A percentile compares a stretch with the other conserved stretches of the same genome.
Evolutionary conservation across 768 basidiomycete species (phyloP).

Genomic region (Hortiboletus flavorubellus): DNA sequence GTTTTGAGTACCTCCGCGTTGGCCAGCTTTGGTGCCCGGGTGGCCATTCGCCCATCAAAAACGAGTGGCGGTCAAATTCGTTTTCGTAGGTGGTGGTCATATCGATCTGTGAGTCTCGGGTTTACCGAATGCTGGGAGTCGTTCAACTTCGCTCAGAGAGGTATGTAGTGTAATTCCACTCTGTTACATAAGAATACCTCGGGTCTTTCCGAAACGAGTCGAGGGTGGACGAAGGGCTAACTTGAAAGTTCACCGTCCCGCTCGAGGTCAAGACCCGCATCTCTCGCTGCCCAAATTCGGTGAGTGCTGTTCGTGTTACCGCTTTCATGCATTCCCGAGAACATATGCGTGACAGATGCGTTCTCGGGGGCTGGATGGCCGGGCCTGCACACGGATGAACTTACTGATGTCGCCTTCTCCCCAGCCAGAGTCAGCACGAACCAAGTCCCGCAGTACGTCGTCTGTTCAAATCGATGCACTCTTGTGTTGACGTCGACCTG

Average conservation of each 20-base stretch:
- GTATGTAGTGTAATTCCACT: no score
- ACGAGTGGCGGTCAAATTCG: no score
- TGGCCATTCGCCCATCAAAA: no score
- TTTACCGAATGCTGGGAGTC: no score
- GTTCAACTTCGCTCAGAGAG: no score
- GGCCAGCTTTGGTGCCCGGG: no score
- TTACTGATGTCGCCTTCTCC: conserved; percentile 17
- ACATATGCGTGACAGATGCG: background rate
- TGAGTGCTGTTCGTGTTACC: conserved; percentile 19
- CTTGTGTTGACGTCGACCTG: background rate
- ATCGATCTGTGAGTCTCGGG: no score
- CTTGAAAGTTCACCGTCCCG: conserved; percentile 24
- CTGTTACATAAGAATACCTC: no score
- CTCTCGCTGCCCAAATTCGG: conserved; percentile 17
- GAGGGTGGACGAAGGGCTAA: background rate
- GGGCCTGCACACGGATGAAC: conserved; percentile 27
- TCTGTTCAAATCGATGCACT: background rate
- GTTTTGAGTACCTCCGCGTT: no score
- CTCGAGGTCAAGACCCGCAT: conserved; percentile 37
- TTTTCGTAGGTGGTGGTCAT: no score
- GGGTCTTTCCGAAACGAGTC: no score
- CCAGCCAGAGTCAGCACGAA: conserved; percentile 37
- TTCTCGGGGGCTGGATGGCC: conserved; percentile 34
- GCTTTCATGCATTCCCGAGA: conserved; percentile 2
- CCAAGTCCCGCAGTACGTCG: conserved; percentile 35